Evolutionary conservation across 192 early-diverging fungal genomes (phyloP), one percentile per base, ranked within the genome.

Genomic region (Backusella westeae): DNA sequence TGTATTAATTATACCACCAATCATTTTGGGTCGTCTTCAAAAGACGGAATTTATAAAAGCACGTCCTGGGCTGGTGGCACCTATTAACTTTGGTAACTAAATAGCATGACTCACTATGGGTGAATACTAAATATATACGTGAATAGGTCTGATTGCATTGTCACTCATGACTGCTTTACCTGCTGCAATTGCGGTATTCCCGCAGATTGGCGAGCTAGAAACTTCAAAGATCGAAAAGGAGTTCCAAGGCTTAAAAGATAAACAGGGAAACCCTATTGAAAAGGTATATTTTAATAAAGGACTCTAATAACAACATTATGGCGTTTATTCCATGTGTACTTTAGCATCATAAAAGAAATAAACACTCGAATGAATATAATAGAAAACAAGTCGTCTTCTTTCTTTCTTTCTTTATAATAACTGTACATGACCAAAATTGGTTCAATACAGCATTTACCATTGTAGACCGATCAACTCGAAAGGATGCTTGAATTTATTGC

Each of bases 281-380:
- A 85, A 77, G 36, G 80, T 95, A 32, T 94, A 85, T 59, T 95
- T 92, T 81, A 95, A 95, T 78, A 88, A 94, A 72, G 94, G 94
- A 9, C 75, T 95, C 67, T 95, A 85, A 63, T n/a, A 5, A 7
- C 19, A 7, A 44, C 0, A 14, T 3, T 32, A 2, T 32, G 17
- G 1, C 0, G 17, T 49, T 6, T n/a, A 17, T n/a, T 17, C 4
- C 19, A 19, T 6, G 6, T 49, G 3, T 49, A 44, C 14, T 17
- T 44, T 17, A 44, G 4, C 5, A 17, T 17, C 12, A 44, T 44
- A 44, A 44, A 44, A 3, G 38, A 44, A 44, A 44, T 15, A 44
- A 44, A 17, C 42, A 17, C 5, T 44, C 3, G 15, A 44, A 17
- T 17, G 1, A 44, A 14, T 44, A 44, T 44, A 44, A 12, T 39